Percentiles rank a stretch among this genome's conserved stretches.
These are phyloP conservation scores for Monilinia aucupariae DNA, from an alignment of 2,329 filamentous ascomycete genomes.

Conservation along the genomic window DNA sequence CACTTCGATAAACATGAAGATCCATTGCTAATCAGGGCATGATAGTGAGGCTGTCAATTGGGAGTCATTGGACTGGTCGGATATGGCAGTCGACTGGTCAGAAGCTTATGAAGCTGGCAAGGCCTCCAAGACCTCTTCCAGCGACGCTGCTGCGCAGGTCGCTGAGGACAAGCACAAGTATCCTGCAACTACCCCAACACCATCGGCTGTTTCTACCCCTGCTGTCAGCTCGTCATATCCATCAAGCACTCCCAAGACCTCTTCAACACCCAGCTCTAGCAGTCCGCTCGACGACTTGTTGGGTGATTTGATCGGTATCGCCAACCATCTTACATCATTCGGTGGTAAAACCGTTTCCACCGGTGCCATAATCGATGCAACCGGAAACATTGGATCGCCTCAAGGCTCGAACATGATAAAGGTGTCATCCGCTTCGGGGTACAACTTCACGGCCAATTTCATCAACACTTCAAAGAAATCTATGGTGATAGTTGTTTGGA, in stretches of 20 bases:
- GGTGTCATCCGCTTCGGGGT: conserved; percentile 20
- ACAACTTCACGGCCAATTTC: conserved; percentile 30
- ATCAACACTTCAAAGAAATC: conserved; percentile 23
- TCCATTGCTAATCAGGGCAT: conserved; percentile 5
- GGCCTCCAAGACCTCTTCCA: conserved; percentile 15
- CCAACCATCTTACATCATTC: conserved; percentile 26
- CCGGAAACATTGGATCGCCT: conserved; percentile 29
- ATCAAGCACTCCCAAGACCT: conserved; percentile 1
- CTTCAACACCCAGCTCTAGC: conserved; percentile 8
- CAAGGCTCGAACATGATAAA: conserved; percentile 33
- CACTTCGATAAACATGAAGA: neutral
- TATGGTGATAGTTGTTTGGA: conserved; percentile 29
- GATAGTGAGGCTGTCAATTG: conserved; percentile 23
- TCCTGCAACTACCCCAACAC: conserved; percentile 8
- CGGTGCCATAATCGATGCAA: neutral
- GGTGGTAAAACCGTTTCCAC: conserved; percentile 19
- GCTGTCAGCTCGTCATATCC: neutral
- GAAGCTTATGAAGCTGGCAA: conserved; percentile 27
- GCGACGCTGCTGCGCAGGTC: neutral
- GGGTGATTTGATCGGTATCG: conserved; percentile 24
- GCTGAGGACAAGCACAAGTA: neutral
- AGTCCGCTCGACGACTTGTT: conserved; percentile 17
- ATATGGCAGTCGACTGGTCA: conserved; percentile 31
- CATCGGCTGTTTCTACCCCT: neutral
- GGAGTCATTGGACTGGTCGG: conserved; percentile 26